phyloP scores from a whole-genome alignment of 31 red algal species.

The Asparagopsis taxiformis region DNA sequence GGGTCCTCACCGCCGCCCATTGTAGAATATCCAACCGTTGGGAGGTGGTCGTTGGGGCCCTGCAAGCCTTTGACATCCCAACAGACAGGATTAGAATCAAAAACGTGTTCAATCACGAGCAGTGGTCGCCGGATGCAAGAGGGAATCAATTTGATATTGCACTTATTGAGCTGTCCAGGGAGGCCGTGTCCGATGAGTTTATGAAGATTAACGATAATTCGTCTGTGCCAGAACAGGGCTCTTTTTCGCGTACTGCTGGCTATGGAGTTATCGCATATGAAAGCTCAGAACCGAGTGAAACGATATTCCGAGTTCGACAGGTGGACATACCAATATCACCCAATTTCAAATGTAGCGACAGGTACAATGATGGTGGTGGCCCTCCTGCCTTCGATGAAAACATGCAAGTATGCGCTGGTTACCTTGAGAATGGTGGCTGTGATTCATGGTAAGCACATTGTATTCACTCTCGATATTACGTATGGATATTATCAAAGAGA shows the following conservation, averaged over 20 bases:
- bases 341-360: slow-evolving; percentile 9
- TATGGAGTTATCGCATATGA: slow-evolving; percentile 39
- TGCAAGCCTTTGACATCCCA: slow-evolving; percentile 22
- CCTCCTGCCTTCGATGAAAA: slow-evolving; percentile 18
- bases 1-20: slow-evolving; percentile 62
- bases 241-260: slow-evolving; percentile 30
- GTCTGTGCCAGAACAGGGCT: slow-evolving; percentile 10
- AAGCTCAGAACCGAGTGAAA: slow-evolving; percentile 10
- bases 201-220: slow-evolving; percentile 2
- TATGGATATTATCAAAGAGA: no score
- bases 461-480: no score
- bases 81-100: no score
- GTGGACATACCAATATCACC: slow-evolving; percentile 29
- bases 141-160: slow-evolving; percentile 47
- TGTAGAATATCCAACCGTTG: slow-evolving; percentile 17
- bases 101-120: slow-evolving; percentile 9
- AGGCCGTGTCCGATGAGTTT: neutral
- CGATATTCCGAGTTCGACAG: slow-evolving; percentile 28
- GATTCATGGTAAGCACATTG: no score
- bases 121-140: no score
- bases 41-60: neutral
- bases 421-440: slow-evolving; percentile 37
- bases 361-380: slow-evolving; percentile 21
- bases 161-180: slow-evolving; percentile 26
- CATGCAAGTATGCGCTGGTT: slow-evolving; percentile 58